phyloP scores from a whole-genome alignment of 164 flowering plant species.

The Taxillus chinensis region DNA sequence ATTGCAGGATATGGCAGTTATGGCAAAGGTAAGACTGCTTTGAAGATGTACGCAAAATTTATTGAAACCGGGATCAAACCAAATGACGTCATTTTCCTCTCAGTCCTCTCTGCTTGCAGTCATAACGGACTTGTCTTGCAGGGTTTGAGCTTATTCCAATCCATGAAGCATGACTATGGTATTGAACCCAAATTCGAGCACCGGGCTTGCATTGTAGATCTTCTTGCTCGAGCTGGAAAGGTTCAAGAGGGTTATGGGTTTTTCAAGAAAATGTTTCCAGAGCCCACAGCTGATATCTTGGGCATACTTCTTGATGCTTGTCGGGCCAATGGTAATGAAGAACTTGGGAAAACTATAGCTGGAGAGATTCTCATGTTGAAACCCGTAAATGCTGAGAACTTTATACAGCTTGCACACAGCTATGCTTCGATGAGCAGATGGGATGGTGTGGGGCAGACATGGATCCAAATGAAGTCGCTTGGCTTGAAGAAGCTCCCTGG shows the following conservation, averaged over 20 bases:
- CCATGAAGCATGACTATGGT: conserved; percentile 45
- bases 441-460: conserved; percentile 58
- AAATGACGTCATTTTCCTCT: conserved; percentile 49
- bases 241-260: conserved; percentile 59
- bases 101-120: conserved; percentile 65
- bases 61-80: conserved; percentile 42
- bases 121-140: conserved; percentile 59
- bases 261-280: conserved; percentile 28
- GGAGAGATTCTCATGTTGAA: conserved; percentile 35
- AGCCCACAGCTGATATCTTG: conserved; percentile 40
- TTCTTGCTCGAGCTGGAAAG: conserved; percentile 69
- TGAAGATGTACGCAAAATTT: conserved; percentile 40
- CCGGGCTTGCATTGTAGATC: conserved; percentile 70
- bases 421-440: conserved; percentile 63
- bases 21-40: conserved; percentile 62
- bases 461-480: conserved; percentile 60
- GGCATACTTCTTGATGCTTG: conserved; percentile 81
- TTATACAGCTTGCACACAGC: conserved; percentile 65
- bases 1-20: conserved; percentile 72
- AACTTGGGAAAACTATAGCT: conserved; percentile 42
- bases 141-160: conserved; percentile 48
- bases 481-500: conserved; percentile 69
- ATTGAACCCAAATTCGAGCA: conserved; percentile 60
- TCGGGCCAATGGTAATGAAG: conserved; percentile 26
- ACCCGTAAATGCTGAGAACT: conserved; percentile 52